A percentile compares a stretch with the other conserved stretches of the same genome.
Conservation (phyloP, 2,329 filamentous ascomycete genomes). For the Magnaporthiopsis poae region DNA sequence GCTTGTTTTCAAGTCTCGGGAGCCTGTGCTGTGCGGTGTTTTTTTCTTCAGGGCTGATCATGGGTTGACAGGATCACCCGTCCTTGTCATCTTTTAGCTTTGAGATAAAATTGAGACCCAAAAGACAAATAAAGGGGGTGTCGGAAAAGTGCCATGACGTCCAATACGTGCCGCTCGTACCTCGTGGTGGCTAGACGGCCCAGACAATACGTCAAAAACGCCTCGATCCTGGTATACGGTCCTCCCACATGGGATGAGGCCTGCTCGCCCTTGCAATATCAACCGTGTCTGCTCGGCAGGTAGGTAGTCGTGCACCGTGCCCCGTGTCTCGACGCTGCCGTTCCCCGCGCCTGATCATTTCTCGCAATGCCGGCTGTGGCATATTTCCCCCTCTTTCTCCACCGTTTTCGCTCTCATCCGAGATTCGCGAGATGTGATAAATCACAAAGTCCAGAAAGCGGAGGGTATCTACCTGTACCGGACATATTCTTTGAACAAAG, state of each 20-base stretch:
- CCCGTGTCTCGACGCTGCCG: too few relatives aligned
- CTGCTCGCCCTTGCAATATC: too few relatives aligned
- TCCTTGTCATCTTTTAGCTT: not conserved
- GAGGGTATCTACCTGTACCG: too few relatives aligned
- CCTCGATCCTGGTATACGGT: not conserved
- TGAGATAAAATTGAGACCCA: not conserved
- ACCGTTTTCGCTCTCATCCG: not conserved
- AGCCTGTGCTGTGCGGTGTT: not conserved
- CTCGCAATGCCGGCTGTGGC: too few relatives aligned
- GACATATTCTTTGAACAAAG: too few relatives aligned
- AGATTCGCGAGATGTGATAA: too few relatives aligned
- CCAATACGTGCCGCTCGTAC: not conserved
- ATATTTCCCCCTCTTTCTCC: too few relatives aligned
- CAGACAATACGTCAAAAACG: not conserved
- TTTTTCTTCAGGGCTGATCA: not conserved
- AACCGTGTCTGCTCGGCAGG: too few relatives aligned
- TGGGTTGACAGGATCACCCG: not conserved
- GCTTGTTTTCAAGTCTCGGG: not conserved
- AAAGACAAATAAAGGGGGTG: not conserved
- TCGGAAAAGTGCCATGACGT: not conserved
- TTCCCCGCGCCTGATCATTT: too few relatives aligned
- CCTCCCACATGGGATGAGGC: not conserved
- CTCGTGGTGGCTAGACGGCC: not conserved
- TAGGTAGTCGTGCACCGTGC: too few relatives aligned
- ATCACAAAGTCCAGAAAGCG: too few relatives aligned